Conservation (phyloP, 1,139 yeast species). For the Suhomyces bribrorum region DNA sequence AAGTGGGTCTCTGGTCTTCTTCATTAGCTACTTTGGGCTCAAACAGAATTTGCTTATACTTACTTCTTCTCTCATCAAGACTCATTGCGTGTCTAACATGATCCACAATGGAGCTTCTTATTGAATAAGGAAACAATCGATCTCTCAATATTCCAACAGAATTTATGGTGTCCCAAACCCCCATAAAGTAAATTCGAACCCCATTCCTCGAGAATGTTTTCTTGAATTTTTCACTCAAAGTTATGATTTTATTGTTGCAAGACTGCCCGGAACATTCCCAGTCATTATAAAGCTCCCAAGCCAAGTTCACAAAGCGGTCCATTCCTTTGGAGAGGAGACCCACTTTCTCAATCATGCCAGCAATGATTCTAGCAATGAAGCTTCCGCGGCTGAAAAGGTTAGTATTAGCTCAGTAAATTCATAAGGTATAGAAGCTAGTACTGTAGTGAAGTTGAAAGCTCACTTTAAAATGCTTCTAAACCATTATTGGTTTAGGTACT, state of each 20-base stretch:
- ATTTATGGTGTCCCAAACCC: constrained; percentile 66
- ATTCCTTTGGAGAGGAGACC: constrained; percentile 56
- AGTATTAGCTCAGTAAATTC: too few species aligned
- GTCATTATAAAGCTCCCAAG: constrained; percentile 59
- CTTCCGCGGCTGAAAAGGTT: constrained; percentile 71
- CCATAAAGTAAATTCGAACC: constrained; percentile 56
- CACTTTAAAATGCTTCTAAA: too few species aligned
- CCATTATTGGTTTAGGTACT: too few species aligned
- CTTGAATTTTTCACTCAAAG: constrained; percentile 52
- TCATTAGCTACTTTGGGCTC: constrained; percentile 25
- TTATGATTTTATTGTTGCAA: constrained; percentile 37
- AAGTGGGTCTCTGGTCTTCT: neutral
- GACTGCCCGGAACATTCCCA: constrained; percentile 69
- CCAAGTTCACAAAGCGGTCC: constrained; percentile 54
- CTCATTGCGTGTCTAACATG: constrained; percentile 68
- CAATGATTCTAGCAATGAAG: constrained; percentile 59
- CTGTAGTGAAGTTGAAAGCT: too few species aligned
- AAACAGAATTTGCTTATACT: constrained; percentile 58
- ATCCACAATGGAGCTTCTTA: constrained; percentile 49
- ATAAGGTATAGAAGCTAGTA: too few species aligned
- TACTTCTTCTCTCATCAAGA: constrained; percentile 63
- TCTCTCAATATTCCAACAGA: constrained; percentile 62
- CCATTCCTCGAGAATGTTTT: constrained; percentile 49
- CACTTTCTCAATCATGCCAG: constrained; percentile 63
- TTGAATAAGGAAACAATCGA: constrained; percentile 56